Evolutionary conservation across 352 stramenopile genomes (phyloP), one percentile per base, ranked within the genome.

Genomic region (Plasmopara viticola): DNA sequence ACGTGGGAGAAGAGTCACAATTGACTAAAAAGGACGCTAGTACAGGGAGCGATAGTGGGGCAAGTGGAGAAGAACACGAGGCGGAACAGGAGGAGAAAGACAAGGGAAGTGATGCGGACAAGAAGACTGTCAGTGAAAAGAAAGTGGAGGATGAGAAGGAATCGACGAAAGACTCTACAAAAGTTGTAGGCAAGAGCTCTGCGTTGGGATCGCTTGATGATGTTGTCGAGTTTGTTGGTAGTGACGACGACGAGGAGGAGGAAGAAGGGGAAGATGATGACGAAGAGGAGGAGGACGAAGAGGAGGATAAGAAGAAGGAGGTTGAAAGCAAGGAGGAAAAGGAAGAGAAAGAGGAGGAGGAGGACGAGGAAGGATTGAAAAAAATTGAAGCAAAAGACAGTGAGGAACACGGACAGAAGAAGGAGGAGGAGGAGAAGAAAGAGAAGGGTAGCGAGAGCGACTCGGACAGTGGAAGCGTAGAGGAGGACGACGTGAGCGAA

Each of bases 141-240:
- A 35, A 35, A 6, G 31, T 1, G 6, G 7, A 12, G 2, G 10
- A 0, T 35, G 7, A 35, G 31, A 35, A 35, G 7, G 31, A 35
- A 12, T 35, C 31, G 37, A 41, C 14, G 35, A 62, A 68, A 37
- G 46, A 70, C 35, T 60, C 56, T 41, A 62, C 68, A 55, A n/a
- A 58, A 12, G 15, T 15, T 6, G 17, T 40, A 20, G 43, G 46
- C 37, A 44, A 63, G 48, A 50, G 3, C 0, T 62, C 64, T 1
- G 51, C 54, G 9, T 66, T 49, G 4, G 61, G 58, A 15, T 61
- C 60, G 0, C 53, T 66, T 6, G 58, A 62, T 13, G 55, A 46
- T 4, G 60, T 55, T 0, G 48, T 68, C 41, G 58, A 66, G 10
- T 62, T 68, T 55, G 58, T 59, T 25, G 60, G 56, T 14, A 66